Conservation (phyloP, 176 grass and related monocot genomes). For the Triticum turgidum region DNA sequence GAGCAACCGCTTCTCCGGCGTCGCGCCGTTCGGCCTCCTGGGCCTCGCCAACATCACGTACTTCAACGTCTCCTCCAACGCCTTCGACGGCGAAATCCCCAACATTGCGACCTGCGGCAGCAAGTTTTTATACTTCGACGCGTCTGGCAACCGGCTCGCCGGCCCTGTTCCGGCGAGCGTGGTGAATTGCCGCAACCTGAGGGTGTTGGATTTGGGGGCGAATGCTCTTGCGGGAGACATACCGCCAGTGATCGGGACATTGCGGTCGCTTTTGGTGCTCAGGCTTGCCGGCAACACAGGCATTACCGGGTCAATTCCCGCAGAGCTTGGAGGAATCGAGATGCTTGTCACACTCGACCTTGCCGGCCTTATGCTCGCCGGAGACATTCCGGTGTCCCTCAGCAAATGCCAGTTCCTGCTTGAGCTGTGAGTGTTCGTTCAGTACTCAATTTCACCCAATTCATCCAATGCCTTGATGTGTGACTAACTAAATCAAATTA, state of each 20-base stretch:
- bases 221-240: constrained; percentile 68
- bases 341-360: constrained; percentile 82
- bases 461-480: not conserved
- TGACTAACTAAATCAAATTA: constrained; percentile 40
- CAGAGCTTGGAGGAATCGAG: constrained; percentile 66
- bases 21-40: constrained; percentile 54
- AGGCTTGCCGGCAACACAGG: constrained; percentile 54
- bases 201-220: constrained; percentile 73
- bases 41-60: constrained; percentile 74
- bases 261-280: constrained; percentile 73
- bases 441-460: not conserved
- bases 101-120: constrained; percentile 49
- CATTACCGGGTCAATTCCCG: constrained; percentile 56
- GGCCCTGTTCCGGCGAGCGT: constrained; percentile 55
- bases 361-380: constrained; percentile 57
- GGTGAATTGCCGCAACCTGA: constrained; percentile 54
- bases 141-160: constrained; percentile 62
- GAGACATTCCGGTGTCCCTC: constrained; percentile 67
- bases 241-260: constrained; percentile 52
- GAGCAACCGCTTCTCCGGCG: constrained; percentile 69
- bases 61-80: constrained; percentile 90
- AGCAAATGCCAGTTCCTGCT: constrained; percentile 84
- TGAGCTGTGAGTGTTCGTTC: constrained; percentile 72
- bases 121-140: constrained; percentile 65
- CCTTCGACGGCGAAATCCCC: constrained; percentile 77